Evolutionary conservation across 345 rosid species (phyloP), one percentile per base, ranked within the genome.

Genomic region (Aquilaria sinensis): DNA sequence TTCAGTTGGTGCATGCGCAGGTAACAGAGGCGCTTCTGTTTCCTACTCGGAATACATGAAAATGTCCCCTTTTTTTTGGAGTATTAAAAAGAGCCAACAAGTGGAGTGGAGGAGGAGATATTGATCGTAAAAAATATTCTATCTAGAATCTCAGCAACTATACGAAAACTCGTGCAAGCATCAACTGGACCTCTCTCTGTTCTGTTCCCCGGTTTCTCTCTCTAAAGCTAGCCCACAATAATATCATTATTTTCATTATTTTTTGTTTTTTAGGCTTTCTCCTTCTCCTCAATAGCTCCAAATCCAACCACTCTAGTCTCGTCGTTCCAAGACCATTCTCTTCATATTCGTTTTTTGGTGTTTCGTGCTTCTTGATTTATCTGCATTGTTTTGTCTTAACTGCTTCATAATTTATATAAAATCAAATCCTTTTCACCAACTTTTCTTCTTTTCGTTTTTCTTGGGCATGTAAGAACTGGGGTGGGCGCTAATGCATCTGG

Each of bases 341-440:
- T 68, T 45, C 53, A 37, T 63, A 62, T 49, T 64, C 70, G 46
- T 67, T 70, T 31, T 52, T 57, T 68, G 64, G 80, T 63, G 82
- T 57, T 74, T 58, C 55, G 63, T 74, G 76, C 61, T 62, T 78
- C 67, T 71, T 66, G 9, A 4, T 61, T 74, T 72, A 72, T 70
- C 77, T 66, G 3, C 81, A 53, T 64, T 61, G 60, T 51, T 65
- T 66, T 55, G 61, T 59, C 56, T 57, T 53, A n/a, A 55, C 72
- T 47, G 34, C 72, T 65, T 11, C 15, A 5, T 47, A n/a, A 34
- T 51, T 29, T 4, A 45, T 16, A 58, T 2, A 31, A 62, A 48
- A 62, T 7, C 16, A 16, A 50, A 12, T 46, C 11, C 46, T 37
- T 56, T 53, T 29, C 10, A 53, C 64, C 37, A 48, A 59, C 30